Conservation (phyloP, 1,139 yeast species). For the Yamadazyma triangularis region DNA sequence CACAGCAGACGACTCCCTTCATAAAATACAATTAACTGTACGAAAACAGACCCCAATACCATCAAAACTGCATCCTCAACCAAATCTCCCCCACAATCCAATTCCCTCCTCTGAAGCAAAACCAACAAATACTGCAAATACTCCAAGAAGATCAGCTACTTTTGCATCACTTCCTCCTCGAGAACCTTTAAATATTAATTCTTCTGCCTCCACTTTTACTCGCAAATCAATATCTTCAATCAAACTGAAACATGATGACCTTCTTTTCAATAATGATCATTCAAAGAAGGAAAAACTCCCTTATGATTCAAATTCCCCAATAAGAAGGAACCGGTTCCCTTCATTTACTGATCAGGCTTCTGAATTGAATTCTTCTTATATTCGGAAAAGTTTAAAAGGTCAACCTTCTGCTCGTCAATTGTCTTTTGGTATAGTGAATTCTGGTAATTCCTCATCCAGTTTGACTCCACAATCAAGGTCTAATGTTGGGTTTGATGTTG, state of each 20-base stretch:
- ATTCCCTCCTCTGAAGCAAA: background rate
- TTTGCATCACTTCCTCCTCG: conserved; percentile 39
- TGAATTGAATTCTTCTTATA: conserved; percentile 1
- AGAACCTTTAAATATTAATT: conserved; percentile 31
- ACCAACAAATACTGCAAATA: conserved; percentile 11
- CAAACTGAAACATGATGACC: conserved; percentile 3
- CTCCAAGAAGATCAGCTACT: conserved; percentile 31
- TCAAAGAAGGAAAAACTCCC: conserved; percentile 1
- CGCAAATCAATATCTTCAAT: conserved; percentile 8
- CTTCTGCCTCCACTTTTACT: conserved; percentile 12
- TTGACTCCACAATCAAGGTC: no score
- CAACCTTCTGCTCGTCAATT: background rate
- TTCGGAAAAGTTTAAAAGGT: conserved; percentile 1
- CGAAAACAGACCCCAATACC: conserved; percentile 11
- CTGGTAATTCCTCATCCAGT: no score
- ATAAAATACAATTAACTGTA: conserved; percentile 13
- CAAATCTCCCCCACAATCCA: no score
- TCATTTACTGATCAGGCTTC: conserved; percentile 8
- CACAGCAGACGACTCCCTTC: conserved; percentile 13
- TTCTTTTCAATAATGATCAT: background rate
- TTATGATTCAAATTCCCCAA: conserved; percentile 9
- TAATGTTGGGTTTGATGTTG: no score
- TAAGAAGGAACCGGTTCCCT: conserved; percentile 12
- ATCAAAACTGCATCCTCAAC: no score
- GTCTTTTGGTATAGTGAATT: background rate